phyloP scores from a whole-genome alignment of 192 early-diverging fungal species.

The Backusella westeae region DNA sequence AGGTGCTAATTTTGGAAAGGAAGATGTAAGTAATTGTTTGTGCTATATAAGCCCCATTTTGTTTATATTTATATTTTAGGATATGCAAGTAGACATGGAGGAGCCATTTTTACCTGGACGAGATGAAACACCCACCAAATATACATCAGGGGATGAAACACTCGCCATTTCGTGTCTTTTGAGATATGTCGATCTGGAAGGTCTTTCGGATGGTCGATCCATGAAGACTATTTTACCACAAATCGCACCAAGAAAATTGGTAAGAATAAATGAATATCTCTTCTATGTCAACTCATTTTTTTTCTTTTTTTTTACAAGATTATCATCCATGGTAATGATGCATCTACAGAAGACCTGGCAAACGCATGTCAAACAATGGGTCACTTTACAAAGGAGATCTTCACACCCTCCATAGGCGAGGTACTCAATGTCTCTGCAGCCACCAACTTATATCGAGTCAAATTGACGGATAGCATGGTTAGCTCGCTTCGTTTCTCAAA shows the following conservation, averaged over 20 bases:
- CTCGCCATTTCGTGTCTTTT: slow-evolving; percentile 72
- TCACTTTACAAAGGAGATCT: slow-evolving; percentile 84
- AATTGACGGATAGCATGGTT: slow-evolving; percentile 88
- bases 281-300: background rate
- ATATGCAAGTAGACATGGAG: slow-evolving; percentile 39
- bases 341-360: slow-evolving; percentile 66
- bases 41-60: slow-evolving; percentile 41
- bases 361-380: slow-evolving; percentile 57
- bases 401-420: slow-evolving; percentile 78
- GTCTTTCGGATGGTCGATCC: slow-evolving; percentile 83
- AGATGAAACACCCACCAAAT: slow-evolving; percentile 78
- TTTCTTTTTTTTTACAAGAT: slow-evolving; percentile 43
- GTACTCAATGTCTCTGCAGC: slow-evolving; percentile 87
- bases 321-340: slow-evolving; percentile 80
- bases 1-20: slow-evolving; percentile 30
- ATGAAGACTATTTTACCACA: slow-evolving; percentile 83
- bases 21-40: slow-evolving; percentile 14
- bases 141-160: slow-evolving; percentile 53
- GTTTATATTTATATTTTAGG: slow-evolving; percentile 11
- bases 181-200: slow-evolving; percentile 90
- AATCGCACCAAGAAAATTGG: slow-evolving; percentile 77
- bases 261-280: slow-evolving; percentile 29
- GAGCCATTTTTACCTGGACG: slow-evolving; percentile 52
- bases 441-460: slow-evolving; percentile 83
- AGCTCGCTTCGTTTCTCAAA: slow-evolving; percentile 71